Evolutionary conservation across 2,329 filamentous ascomycete genomes (phyloP).

Genomic region (Orbilia blumenaviensis): DNA sequence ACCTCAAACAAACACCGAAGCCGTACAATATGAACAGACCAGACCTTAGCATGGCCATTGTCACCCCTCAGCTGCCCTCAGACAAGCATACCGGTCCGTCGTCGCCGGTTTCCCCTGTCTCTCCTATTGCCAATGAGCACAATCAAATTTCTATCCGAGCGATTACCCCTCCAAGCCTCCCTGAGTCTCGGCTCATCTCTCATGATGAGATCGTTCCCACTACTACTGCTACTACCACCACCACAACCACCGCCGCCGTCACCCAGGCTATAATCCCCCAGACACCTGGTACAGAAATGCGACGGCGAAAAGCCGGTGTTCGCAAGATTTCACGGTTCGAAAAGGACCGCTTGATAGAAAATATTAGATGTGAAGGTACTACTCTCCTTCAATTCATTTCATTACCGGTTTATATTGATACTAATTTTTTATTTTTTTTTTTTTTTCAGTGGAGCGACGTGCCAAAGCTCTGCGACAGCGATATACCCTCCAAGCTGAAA

Average conservation of each 20-base stretch:
- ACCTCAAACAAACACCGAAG: slow-evolving; percentile 24
- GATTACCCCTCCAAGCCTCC: slow-evolving; percentile 28
- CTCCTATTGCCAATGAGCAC: slow-evolving; percentile 42
- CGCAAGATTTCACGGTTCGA: slow-evolving; percentile 52
- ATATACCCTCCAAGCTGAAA: slow-evolving; percentile 47
- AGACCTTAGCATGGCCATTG: slow-evolving; percentile 5
- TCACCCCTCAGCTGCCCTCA: slow-evolving; percentile 22
- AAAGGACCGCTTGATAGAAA: slow-evolving; percentile 50
- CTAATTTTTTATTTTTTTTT: not conserved
- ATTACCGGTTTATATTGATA: not conserved
- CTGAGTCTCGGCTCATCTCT: slow-evolving; percentile 16
- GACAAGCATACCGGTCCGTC: not conserved
- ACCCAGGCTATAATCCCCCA: slow-evolving; percentile 12
- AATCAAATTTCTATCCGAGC: slow-evolving; percentile 47
- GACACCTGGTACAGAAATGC: slow-evolving; percentile 33
- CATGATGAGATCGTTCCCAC: not conserved
- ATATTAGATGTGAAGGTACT: slow-evolving; percentile 48
- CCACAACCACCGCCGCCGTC: too few relatives aligned
- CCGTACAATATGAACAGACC: not conserved
- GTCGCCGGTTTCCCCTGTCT: slow-evolving; percentile 40
- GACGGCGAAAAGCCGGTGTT: not conserved
- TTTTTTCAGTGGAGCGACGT: slow-evolving; percentile 30
- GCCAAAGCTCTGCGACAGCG: slow-evolving; percentile 39
- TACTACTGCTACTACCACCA: too few relatives aligned
- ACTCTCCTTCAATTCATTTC: not conserved